phyloP scores from a whole-genome alignment of 306 rosid genomes.

The Dalbergia oliveri region DNA sequence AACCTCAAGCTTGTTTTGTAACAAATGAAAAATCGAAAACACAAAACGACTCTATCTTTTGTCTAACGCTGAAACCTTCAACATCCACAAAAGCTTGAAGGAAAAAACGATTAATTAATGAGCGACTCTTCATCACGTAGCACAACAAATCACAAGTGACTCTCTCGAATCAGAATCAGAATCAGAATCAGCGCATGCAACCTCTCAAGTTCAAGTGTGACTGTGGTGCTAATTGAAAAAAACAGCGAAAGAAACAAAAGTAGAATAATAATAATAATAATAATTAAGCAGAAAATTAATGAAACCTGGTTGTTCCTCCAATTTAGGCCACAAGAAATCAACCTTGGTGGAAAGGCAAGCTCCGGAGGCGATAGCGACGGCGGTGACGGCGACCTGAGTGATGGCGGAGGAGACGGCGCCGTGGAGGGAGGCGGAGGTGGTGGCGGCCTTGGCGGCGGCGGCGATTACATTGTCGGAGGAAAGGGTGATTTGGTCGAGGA shows the following conservation, averaged over 20 bases:
- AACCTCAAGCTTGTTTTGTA: not conserved
- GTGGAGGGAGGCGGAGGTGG: slow-evolving; percentile 62
- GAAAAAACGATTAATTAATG: not conserved
- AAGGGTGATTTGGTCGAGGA: slow-evolving; percentile 60
- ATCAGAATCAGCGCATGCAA: not conserved
- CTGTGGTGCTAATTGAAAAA: not conserved
- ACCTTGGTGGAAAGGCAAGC: slow-evolving; percentile 97
- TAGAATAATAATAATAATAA: not conserved
- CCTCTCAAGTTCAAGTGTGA: not conserved
- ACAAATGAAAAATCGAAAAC: not conserved
- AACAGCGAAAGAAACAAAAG: not conserved
- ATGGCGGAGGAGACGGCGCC: slow-evolving; percentile 92
- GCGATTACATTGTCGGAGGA: slow-evolving; percentile 83
- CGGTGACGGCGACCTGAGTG: slow-evolving; percentile 96
- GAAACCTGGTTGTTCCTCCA: slow-evolving; percentile 82
- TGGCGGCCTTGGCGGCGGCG: slow-evolving; percentile 70
- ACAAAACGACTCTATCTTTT: not conserved
- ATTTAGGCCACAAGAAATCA: slow-evolving; percentile 95
- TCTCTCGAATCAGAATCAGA: not conserved
- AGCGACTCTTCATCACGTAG: not conserved
- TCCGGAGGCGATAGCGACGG: slow-evolving; percentile 96
- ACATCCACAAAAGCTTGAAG: not conserved
- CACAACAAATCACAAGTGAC: not conserved
- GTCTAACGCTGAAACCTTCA: not conserved
- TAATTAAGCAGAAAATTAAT: too few species aligned